Percentiles rank a stretch among this genome's conserved stretches.
These are phyloP conservation scores for Fusarium bulbicola DNA, from an alignment of 2,329 filamentous ascomycete genomes.

Conservation along the genomic window DNA sequence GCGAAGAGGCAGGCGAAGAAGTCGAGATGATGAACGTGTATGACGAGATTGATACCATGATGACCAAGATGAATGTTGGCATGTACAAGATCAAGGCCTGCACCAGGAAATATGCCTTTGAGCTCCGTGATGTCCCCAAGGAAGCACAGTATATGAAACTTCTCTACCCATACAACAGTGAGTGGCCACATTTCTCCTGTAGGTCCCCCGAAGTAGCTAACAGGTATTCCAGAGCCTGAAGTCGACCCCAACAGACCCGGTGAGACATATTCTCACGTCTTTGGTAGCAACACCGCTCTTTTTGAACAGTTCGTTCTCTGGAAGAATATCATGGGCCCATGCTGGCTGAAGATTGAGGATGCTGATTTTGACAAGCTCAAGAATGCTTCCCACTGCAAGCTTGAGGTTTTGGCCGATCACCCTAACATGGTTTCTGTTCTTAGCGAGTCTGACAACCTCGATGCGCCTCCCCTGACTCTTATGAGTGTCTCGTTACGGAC, in stretches of 20 bases:
- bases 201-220: conserved; percentile 22
- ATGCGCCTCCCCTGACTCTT: conserved; percentile 88
- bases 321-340: conserved; percentile 99
- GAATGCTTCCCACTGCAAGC: conserved; percentile 96
- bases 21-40: conserved; percentile 91
- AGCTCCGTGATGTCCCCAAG: conserved; percentile 84
- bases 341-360: conserved; percentile 91
- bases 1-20: conserved; percentile 77
- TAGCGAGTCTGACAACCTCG: conserved; percentile 80
- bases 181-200: neutral
- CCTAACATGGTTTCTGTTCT: conserved; percentile 79
- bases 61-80: conserved; percentile 85
- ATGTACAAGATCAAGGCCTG: conserved; percentile 95
- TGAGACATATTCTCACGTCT: conserved; percentile 92
- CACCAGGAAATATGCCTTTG: conserved; percentile 93
- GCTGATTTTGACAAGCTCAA: conserved; percentile 85
- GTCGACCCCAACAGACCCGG: conserved; percentile 76
- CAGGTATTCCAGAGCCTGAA: conserved; percentile 61
- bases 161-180: conserved; percentile 91
- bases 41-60: conserved; percentile 84
- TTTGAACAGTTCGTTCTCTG: conserved; percentile 99
- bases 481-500: conserved; percentile 95
- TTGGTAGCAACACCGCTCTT: conserved; percentile 90
- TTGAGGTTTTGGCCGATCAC: conserved; percentile 84
- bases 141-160: conserved; percentile 93